phyloP scores from a whole-genome alignment of 1,284 basidiomycete species.

The Meira nashicola region DNA sequence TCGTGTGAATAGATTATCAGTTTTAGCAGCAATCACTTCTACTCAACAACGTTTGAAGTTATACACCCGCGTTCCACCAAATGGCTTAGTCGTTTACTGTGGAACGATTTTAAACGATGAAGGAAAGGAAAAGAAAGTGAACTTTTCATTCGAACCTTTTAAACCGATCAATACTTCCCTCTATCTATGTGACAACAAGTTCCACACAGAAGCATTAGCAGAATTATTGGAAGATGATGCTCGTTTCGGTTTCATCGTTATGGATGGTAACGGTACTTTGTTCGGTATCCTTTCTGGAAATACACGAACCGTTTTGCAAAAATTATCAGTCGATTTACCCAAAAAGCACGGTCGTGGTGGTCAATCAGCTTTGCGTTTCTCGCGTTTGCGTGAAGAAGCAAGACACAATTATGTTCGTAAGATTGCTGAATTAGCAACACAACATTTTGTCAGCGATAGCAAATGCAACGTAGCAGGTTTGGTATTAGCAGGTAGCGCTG shows the following conservation, averaged over 20 bases:
- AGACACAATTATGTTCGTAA: conserved; percentile 99
- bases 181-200: conserved; percentile 99
- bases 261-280: conserved; percentile 95
- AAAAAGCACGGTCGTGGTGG: conserved; percentile 99
- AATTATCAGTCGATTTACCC: conserved; percentile 96
- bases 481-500: conserved; percentile 94
- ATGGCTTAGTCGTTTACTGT: conserved; percentile 84
- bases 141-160: conserved; percentile 83
- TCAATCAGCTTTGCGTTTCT: conserved; percentile 99
- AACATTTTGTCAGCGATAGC: conserved; percentile 96
- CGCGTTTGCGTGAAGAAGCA: conserved; percentile 97
- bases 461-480: conserved; percentile 96
- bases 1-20: conserved; percentile 94
- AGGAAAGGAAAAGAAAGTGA: conserved; percentile 85
- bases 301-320: conserved; percentile 93
- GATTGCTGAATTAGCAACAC: conserved; percentile 91
- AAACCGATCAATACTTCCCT: conserved; percentile 91
- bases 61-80: conserved; percentile 82
- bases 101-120: conserved; percentile 97
- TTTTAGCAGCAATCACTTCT: conserved; percentile 94
- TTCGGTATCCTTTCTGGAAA: conserved; percentile 95
- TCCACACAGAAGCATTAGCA: conserved; percentile 94
- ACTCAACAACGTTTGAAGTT: conserved; percentile 98
- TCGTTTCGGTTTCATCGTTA: conserved; percentile 98
- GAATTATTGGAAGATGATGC: conserved; percentile 96